Evolutionary conservation across 495 filamentous ascomycete genomes (phyloP).

Genomic region (Hypoxylon trugodes): DNA sequence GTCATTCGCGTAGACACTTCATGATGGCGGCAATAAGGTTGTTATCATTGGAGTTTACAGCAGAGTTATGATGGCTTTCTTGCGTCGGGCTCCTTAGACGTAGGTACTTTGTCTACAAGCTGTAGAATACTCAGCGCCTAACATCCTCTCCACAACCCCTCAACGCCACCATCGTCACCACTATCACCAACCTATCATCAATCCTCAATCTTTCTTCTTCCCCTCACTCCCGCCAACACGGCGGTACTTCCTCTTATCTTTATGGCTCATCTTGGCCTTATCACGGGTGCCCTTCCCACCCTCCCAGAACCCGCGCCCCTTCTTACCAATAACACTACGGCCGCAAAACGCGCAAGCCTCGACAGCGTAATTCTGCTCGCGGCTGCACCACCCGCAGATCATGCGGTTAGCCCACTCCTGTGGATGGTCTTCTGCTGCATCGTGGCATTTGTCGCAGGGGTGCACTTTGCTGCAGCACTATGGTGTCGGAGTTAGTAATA

Average conservation of each 20-base stretch:
- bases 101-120: no score
- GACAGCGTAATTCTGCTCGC: constrained; percentile 84
- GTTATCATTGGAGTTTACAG: neutral
- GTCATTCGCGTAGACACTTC: neutral
- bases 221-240: constrained; percentile 51
- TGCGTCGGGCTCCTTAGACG: no score
- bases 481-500: no score
- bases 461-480: constrained; percentile 67
- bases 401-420: constrained; percentile 89
- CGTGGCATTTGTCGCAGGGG: constrained; percentile 87
- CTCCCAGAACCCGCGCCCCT: constrained; percentile 86
- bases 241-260: constrained; percentile 78
- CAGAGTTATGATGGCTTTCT: no score
- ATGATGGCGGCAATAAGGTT: neutral
- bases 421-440: constrained; percentile 72
- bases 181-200: neutral
- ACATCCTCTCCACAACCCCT: neutral
- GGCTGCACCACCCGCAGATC: constrained; percentile 84
- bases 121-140: no score
- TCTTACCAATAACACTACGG: constrained; percentile 69
- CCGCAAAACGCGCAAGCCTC: constrained; percentile 84
- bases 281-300: constrained; percentile 88
- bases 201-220: constrained; percentile 36
- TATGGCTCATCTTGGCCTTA: constrained; percentile 72
- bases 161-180: neutral